A percentile compares a stretch with the other conserved stretches of the same genome.
These are phyloP conservation scores for Hygrophila difformis DNA, from an alignment of 257 asterid species.

Conservation along the genomic window DNA sequence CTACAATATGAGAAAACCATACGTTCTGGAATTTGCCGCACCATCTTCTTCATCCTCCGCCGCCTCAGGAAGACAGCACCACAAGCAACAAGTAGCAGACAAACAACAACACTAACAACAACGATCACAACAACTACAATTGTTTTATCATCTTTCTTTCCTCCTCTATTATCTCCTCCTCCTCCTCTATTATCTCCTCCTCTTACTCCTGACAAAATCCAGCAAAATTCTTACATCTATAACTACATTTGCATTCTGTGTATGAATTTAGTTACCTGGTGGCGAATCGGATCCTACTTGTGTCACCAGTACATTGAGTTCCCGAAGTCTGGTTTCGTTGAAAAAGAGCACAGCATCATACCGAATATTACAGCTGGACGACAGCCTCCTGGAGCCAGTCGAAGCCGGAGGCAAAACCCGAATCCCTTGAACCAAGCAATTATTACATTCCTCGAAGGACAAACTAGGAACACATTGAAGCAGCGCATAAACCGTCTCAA, in stretches of 20 bases:
- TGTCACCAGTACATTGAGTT: conserved; percentile 3
- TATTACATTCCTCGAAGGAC: conserved; percentile 17
- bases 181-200: neutral
- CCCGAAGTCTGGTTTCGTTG: conserved; percentile 21
- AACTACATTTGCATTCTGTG: too few relatives aligned
- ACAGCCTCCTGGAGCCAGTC: conserved; percentile 16
- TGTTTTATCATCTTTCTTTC: conserved; percentile 9
- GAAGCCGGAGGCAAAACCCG: conserved; percentile 1
- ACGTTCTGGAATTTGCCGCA: neutral
- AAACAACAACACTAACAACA: conserved; percentile 2
- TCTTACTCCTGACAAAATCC: conserved; percentile 14
- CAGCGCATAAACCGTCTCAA: conserved; percentile 17
- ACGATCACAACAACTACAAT: neutral
- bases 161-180: neutral
- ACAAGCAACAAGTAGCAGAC: neutral
- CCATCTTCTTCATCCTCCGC: neutral
- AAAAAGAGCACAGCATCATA: conserved; percentile 16
- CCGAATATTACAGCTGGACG: conserved; percentile 24
- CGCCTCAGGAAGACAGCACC: neutral
- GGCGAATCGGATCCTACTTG: neutral
- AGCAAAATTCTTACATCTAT: too few relatives aligned
- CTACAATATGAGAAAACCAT: neutral
- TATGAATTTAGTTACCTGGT: too few relatives aligned
- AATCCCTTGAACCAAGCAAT: conserved; percentile 15
- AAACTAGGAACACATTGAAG: conserved; percentile 30